These are phyloP conservation scores for Ogataea haglerorum DNA, from an alignment of 805 yeast species.

Conservation along the genomic window DNA sequence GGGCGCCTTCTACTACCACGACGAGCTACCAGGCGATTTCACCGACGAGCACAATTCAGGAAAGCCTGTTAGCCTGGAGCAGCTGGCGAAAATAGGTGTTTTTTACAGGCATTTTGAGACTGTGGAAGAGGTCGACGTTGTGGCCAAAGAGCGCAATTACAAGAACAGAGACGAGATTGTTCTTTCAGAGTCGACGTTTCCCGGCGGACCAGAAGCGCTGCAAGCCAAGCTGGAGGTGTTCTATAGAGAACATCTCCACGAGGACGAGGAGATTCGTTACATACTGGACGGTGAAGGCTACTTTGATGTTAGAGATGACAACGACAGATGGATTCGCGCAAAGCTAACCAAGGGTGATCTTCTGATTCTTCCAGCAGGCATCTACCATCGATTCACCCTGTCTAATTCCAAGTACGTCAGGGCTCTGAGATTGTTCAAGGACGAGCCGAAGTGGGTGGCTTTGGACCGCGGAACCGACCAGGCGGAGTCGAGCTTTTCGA, in stretches of 20 bases:
- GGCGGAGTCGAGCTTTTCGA: constrained; percentile 43
- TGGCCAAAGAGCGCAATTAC: constrained; percentile 72
- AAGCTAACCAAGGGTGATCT: constrained; percentile 62
- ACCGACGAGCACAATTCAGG: constrained; percentile 77
- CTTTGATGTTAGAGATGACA: constrained; percentile 75
- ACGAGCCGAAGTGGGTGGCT: constrained; percentile 96
- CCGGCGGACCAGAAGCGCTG: constrained; percentile 57
- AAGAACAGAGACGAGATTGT: constrained; percentile 73
- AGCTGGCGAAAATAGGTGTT: constrained; percentile 63
- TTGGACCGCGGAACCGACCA: constrained; percentile 46
- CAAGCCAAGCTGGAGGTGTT: constrained; percentile 64
- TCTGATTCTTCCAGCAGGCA: constrained; percentile 82
- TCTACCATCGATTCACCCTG: constrained; percentile 89
- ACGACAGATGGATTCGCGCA: constrained; percentile 71
- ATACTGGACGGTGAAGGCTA: constrained; percentile 86
- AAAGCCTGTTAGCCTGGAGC: constrained; percentile 43
- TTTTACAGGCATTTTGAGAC: constrained; percentile 52
- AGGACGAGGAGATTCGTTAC: constrained; percentile 95
- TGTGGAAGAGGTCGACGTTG: constrained; percentile 52
- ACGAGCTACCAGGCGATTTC: constrained; percentile 54
- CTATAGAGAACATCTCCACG: constrained; percentile 86
- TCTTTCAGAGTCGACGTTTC: constrained; percentile 57
- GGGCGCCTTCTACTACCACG: constrained; percentile 53
- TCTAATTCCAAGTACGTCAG: constrained; percentile 58
- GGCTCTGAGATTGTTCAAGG: constrained; percentile 83